phyloP scores from a whole-genome alignment of 2,329 filamentous ascomycete species.

The Rhexocercosporidium sp. region DNA sequence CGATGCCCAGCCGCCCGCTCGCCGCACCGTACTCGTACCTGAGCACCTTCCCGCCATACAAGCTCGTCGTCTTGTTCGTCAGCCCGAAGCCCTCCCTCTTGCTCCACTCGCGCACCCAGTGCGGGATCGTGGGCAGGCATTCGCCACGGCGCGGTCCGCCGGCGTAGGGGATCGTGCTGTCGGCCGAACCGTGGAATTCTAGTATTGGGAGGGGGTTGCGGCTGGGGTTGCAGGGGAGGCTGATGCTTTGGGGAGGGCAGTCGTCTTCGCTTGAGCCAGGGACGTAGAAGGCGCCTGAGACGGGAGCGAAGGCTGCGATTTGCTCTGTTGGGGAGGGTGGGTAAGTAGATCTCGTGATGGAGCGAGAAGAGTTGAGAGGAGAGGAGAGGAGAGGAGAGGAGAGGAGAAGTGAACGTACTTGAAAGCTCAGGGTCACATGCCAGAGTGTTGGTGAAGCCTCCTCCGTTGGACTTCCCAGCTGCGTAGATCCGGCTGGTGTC shows the following conservation, averaged over 20 bases:
- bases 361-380: too few relatives aligned
- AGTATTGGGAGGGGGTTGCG: constrained; percentile 50
- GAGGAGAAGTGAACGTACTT: background rate
- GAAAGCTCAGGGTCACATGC: constrained; percentile 46
- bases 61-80: constrained; percentile 18
- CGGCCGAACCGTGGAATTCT: constrained; percentile 56
- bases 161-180: constrained; percentile 51
- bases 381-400: too few relatives aligned
- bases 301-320: constrained; percentile 54
- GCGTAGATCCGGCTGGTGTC: constrained; percentile 49
- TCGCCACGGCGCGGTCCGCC: constrained; percentile 50
- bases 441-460: constrained; percentile 48
- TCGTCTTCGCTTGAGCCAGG: constrained; percentile 39
- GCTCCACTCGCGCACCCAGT: constrained; percentile 49
- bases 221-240: constrained; percentile 45
- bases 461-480: constrained; percentile 53
- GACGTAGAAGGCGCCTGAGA: constrained; percentile 51
- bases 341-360: constrained; percentile 4
- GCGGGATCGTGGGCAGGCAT: constrained; percentile 50
- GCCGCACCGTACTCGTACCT: background rate
- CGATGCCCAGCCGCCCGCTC: background rate
- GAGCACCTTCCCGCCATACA: constrained; percentile 32
- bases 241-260: constrained; percentile 43
- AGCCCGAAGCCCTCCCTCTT: constrained; percentile 37
- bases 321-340: constrained; percentile 44